Evolutionary conservation across 768 basidiomycete genomes (phyloP), one percentile per base, ranked within the genome.

Genomic region (Dacryopinax primogenitus): DNA sequence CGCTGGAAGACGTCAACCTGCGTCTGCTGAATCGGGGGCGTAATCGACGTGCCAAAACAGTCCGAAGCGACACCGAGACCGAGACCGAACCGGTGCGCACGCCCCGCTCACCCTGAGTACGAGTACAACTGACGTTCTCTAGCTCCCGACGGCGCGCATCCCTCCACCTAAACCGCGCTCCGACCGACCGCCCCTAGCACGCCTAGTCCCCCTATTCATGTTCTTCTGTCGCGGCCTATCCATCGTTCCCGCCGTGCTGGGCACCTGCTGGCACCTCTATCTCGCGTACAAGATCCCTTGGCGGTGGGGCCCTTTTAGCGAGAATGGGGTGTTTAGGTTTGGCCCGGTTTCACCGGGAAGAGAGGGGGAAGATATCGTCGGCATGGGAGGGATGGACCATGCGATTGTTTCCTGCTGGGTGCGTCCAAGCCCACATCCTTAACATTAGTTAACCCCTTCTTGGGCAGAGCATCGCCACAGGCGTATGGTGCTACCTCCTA

Each of bases 401-500:
- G 90, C 90, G 88, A 87, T 70, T 21, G 81, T 70, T 58, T 63
- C 41, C 33, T 33, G 33, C 23, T 62, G 28, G 35, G 41, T 63
- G 15, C 44, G 36, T 33, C 68, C n/a, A n/a, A n/a, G n/a, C n/a
- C 62, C 34, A 64, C 34, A 64, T 63, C 35, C 7, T 41, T n/a
- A 9, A 21, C 66, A n/a, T 35, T 33, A 9, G 65, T 41, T 39
- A 47, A 65, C 33, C 21, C 28, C 16, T 35, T 37, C 21, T 44
- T 37, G n/a, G n/a, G 21, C 68, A 92, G 91, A 83, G 90, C 1
- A 76, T 90, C 26, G 78, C 93, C 4, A 95, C 93, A 15, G 94
- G 88, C 23, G 86, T 88, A 72, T 93, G 95, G 74, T 95, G 92
- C 68, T 86, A 94, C 68, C 77, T 80, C 44, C 80, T 98, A 15